These are phyloP conservation scores for Diaporthe sp. DNA, from an alignment of 2,329 filamentous ascomycete species.

Conservation along the genomic window DNA sequence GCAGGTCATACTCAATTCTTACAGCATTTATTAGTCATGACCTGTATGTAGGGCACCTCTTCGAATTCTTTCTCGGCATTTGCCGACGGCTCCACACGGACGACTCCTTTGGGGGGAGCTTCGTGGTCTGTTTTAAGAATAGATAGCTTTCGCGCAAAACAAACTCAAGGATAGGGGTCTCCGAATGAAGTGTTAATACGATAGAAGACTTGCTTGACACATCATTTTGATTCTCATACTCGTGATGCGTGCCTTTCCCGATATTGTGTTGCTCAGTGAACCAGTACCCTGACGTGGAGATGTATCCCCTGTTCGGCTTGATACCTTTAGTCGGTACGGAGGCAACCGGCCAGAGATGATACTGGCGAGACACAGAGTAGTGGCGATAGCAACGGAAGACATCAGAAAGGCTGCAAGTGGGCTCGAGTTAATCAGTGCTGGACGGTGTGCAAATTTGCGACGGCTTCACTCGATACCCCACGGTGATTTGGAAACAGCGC, in stretches of 20 bases:
- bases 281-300: background rate
- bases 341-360: background rate
- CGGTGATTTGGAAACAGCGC: background rate
- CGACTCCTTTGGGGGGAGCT: constrained; percentile 21
- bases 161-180: constrained; percentile 16
- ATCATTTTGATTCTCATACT: background rate
- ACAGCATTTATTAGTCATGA: constrained; percentile 32
- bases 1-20: constrained; percentile 34
- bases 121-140: constrained; percentile 21
- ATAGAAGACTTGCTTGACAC: constrained; percentile 11
- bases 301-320: background rate
- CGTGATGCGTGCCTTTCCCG: background rate
- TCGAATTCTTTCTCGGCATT: background rate
- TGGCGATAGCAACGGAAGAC: background rate
- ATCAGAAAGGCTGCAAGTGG: background rate
- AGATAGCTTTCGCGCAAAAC: constrained; percentile 25
- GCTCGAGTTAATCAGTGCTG: background rate
- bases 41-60: constrained; percentile 26
- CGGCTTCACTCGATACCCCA: background rate
- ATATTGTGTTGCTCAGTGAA: background rate
- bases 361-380: background rate
- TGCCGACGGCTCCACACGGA: constrained; percentile 8
- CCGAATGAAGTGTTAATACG: constrained; percentile 23
- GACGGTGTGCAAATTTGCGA: background rate
- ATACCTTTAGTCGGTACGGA: background rate